Base-by-base conservation (phyloP, 2,329 filamentous ascomycete genomes). In the Sphaerulina musiva region DNA sequence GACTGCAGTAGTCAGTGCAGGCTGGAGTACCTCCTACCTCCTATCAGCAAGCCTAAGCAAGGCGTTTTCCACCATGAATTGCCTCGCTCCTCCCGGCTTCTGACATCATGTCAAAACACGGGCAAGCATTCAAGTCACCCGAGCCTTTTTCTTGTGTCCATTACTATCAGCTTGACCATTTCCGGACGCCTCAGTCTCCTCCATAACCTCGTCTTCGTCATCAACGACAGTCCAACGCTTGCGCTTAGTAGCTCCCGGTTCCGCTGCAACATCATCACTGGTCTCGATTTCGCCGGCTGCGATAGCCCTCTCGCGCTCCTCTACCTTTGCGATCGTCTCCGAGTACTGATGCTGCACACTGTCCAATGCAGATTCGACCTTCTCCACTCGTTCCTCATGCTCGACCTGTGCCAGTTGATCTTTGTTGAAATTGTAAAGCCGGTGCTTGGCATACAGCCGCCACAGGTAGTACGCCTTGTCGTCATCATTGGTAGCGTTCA, bases 351-450 rank as follows among this genome's bases (percentile, higher is more conserved):
- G 78, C 64, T 87, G 81, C 12, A 92, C 85, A 46, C 79, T 80
- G 12, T 78, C 74, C 20, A 90, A 73, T 0, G 85, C 85, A 61
- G 86, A 80, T 47, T 87, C 80, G 3, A 95, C 74, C 74, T 86
- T 89, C 54, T 87, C 80, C 6, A 86, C 80, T 36, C 86, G 79
- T 68, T 92, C 87, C 0, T 73, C 69, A 4, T 75, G 74, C 51
- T 89, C 86, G 40, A 92, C 72, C 69, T 91, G 84, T 38, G 80
- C 79, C 10, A 95, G 76, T 2, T 80, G 72, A 62, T 91, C 85
- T 54, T 78, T 79, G 65, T 93, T 92, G 63, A 89, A 86, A 43
- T 80, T 78, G 67, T 87, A 90, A 3, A 95, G 74, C 36, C 89
- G 76, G 64, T 87, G 80, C 73, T 93, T 93, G n/a, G 85, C 81